Conservation (phyloP, 1,139 yeast genomes). For the Debaryomycetaceae sp. region DNA sequence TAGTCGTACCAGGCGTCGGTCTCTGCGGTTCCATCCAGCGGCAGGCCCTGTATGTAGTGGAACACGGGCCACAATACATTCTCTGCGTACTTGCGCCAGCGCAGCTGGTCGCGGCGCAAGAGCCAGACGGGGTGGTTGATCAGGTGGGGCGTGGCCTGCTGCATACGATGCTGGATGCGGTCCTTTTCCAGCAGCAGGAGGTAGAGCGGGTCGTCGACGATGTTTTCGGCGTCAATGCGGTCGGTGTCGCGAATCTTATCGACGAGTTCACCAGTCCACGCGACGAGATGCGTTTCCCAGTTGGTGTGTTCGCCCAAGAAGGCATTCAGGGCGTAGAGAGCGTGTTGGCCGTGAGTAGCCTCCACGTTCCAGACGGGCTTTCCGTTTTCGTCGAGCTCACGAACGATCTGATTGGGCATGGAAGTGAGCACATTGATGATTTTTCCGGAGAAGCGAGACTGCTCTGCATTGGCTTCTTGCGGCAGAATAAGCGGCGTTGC, state of each 20-base stretch:
- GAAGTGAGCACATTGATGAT: constrained; percentile 59
- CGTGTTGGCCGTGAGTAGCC: constrained; percentile 74
- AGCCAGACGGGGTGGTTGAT: constrained; percentile 82
- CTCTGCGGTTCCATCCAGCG: constrained; percentile 57
- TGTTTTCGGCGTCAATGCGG: constrained; percentile 13
- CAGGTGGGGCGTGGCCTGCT: constrained; percentile 32
- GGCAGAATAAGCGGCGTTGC: too few species aligned
- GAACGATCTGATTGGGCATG: constrained; percentile 52
- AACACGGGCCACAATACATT: constrained; percentile 88
- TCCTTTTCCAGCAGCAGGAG: constrained; percentile 46
- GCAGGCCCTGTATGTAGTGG: constrained; percentile 76
- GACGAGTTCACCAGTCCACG: constrained; percentile 90
- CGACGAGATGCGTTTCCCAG: constrained; percentile 84
- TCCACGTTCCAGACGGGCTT: constrained; percentile 38
- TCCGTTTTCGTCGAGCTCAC: constrained; percentile 21
- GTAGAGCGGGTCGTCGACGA: constrained; percentile 50
- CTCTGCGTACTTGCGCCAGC: constrained; percentile 89
- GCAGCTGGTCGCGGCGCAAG: constrained; percentile 54
- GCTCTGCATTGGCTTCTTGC: too few species aligned
- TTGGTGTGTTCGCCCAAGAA: constrained; percentile 54
- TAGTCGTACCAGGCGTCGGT: constrained; percentile 85
- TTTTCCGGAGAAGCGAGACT: too few species aligned
- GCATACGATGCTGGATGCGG: constrained; percentile 32
- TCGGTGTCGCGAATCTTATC: constrained; percentile 14
- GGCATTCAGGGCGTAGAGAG: constrained; percentile 65